Evolutionary conservation across 83 land plant species (phyloP), one percentile per base, ranked within the genome.

Genomic region (Picea mariana): DNA sequence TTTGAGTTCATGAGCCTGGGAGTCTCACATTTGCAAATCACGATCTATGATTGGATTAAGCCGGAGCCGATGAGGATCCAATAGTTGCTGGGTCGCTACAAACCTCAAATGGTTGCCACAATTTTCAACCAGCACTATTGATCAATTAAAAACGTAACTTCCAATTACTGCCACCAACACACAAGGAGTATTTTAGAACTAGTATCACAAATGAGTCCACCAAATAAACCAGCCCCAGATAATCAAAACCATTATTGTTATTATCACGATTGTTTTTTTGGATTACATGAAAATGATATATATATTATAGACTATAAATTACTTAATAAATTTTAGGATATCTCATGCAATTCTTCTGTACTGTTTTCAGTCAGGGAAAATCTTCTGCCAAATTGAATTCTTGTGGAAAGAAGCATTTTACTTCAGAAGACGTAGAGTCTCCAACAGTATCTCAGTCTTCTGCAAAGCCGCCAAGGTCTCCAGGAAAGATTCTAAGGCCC

Each of bases 341-440:
- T 27, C 42, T 31, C 78, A 26, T 82, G 47, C 17, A 52, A 40
- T 40, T 27, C 6, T 27, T 77, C 80, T 24, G 47, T 78, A 82
- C 20, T 77, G 62, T 86, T 58, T 79, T 58, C 86, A 91, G 92
- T 40, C 87, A 77, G 31, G 85, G 85, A 71, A 90, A 79, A 67
- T 83, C 83, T 6, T 72, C 67, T 47, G 44, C 67, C 26, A 82
- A 86, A 65, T 17, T 80, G 66, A 81, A 84, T 79, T 69, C 64
- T 38, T 77, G 67, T 26, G 65, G 82, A 15, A 86, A 87, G 59
- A 90, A 80, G 82, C 79, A 83, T 31, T 71, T 60, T 34, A 44
- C 83, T 12, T 85, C 91, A 34, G 91, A 91, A n/a, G 91, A 90
- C 20, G 83, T 83, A 77, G 86, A 81, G 40, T 67, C 83, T 38